Evolutionary conservation across 768 basidiomycete species (phyloP), one percentile per base, ranked within the genome.

Genomic region (Leccinum barrowsii): DNA sequence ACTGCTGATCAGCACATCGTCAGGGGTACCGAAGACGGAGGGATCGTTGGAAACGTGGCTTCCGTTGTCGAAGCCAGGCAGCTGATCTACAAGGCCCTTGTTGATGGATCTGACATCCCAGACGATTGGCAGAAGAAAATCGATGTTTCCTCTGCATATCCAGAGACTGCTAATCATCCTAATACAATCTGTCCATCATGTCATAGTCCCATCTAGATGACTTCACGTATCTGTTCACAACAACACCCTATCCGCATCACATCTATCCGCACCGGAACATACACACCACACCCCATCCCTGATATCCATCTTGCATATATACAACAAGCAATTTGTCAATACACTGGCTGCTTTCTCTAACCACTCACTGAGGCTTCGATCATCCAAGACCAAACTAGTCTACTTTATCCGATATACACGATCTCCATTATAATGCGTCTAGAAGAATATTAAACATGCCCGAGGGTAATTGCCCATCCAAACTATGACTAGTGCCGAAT

Each of bases 1-100:
- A 60, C 79, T 2, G 85, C 85, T 0, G 66, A 75, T 26, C 85
- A 84, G 63, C 85, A 79, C 0, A 82, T 86, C 42, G 70, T 84
- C 7, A 76, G 79, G 21, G 85, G 85, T 0, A 71, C 60, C 0
- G 65, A 68, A 4, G 61, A 49, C 1, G 80, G 79, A 0, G 81
- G 83, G 1, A 61, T 85, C 0, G 75, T 77, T 1, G 85, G 85
- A 2, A 86, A 86, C 59, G 67, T 83, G 0, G 59, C 69, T 1
- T 65, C 76, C 22, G 84, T 86, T 3, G 67, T 76, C 7, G 64
- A 69, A 0, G 83, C 85, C 1, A 73, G 85, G 48, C 67, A 73
- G 32, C 58, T 83, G n/a, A 79, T 85, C 21, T 79, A 78, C 60
- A 63, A 55, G 1, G 65, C 68, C 2, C 61, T 83, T n/a, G 61